These are phyloP conservation scores for Graphiopsis chlorocephala DNA, from an alignment of 2,329 filamentous ascomycete species.

Conservation along the genomic window DNA sequence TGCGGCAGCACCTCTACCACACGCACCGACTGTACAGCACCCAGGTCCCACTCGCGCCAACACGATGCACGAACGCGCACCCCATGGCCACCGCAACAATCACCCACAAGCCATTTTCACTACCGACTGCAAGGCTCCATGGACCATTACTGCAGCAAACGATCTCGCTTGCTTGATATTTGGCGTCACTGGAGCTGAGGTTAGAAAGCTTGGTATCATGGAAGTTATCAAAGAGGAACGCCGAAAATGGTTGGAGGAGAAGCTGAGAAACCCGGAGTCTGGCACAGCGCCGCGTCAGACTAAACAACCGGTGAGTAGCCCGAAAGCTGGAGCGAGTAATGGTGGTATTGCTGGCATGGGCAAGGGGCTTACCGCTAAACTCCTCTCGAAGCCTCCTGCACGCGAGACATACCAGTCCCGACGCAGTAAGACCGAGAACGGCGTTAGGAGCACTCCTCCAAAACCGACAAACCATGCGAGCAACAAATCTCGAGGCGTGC, in stretches of 20 bases:
- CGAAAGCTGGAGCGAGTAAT: conserved; percentile 24
- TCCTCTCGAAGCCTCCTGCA: conserved; percentile 78
- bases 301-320: conserved; percentile 29
- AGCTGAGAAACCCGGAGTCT: conserved; percentile 64
- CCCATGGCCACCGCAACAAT: conserved; percentile 84
- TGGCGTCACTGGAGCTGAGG: conserved; percentile 94
- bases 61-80: conserved; percentile 40
- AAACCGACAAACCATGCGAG: conserved; percentile 62
- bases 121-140: conserved; percentile 84
- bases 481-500: conserved; percentile 78
- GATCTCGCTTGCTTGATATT: conserved; percentile 97
- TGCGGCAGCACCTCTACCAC: conserved; percentile 35
- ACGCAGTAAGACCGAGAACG: conserved; percentile 65
- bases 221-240: conserved; percentile 91
- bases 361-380: conserved; percentile 79
- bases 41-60: conserved; percentile 32
- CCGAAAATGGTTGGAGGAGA: conserved; percentile 83
- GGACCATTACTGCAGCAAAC: conserved; percentile 95
- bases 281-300: conserved; percentile 23
- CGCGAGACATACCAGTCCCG: conserved; percentile 51
- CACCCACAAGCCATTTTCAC: conserved; percentile 98
- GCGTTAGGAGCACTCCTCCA: conserved; percentile 48
- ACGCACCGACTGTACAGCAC: conserved; percentile 27
- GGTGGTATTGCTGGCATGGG: conserved; percentile 60
- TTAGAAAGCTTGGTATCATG: conserved; percentile 89